Evolutionary conservation across 148 eudicot genomes (phyloP).

Genomic region (Cornus kousa): DNA sequence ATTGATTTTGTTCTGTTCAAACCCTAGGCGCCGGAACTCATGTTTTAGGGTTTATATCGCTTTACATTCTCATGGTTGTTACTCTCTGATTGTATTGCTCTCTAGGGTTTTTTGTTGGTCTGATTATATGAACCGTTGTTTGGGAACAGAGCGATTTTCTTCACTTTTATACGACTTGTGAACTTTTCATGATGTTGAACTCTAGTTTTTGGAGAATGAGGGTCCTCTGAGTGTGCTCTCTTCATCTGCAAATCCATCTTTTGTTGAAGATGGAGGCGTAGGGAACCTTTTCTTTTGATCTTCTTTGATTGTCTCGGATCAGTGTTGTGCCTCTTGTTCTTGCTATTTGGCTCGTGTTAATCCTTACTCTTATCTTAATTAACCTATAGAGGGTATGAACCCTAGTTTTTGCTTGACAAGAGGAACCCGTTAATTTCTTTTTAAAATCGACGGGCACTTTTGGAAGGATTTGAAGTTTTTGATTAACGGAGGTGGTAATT

Average conservation of each 20-base stretch:
- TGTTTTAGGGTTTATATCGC: constrained; percentile 7
- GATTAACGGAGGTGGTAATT: neutral
- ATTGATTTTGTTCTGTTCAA: constrained; percentile 7
- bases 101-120: constrained; percentile 5
- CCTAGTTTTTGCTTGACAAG: constrained; percentile 6
- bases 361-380: neutral
- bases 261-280: constrained; percentile 26
- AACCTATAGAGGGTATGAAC: constrained; percentile 1
- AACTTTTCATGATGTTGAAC: neutral
- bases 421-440: too few relatives aligned
- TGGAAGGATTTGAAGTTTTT: neutral
- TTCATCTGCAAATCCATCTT: constrained; percentile 18
- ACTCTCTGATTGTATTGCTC: neutral
- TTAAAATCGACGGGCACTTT: too few relatives aligned
- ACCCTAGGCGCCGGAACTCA: constrained; percentile 7
- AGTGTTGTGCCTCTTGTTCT: neutral
- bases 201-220: constrained; percentile 5
- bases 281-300: neutral
- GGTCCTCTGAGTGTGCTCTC: constrained; percentile 15
- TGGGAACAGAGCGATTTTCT: constrained; percentile 4
- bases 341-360: neutral
- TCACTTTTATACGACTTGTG: neutral
- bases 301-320: too few relatives aligned
- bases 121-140: neutral
- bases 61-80: neutral